Evolutionary conservation across 1,284 basidiomycete species (phyloP), one percentile per base, ranked within the genome.

Genomic region (Ustilago hordei): DNA sequence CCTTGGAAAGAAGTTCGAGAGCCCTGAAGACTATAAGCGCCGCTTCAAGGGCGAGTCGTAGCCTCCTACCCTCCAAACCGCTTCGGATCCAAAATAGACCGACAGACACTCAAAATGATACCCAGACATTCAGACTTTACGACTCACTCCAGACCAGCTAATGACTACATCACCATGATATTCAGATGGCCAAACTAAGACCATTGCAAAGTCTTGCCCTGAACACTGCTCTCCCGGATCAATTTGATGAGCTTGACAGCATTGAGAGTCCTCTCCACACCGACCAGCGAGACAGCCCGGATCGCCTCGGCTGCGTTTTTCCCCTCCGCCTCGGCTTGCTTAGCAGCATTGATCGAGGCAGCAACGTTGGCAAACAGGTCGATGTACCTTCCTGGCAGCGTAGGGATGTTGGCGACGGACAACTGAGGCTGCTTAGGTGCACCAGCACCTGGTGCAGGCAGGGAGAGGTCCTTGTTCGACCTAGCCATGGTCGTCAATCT

Each of bases 311-410:
- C 60, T 9, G 64, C 63, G 43, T 54, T 52, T 45, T 66, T 52
- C 17, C 72, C 73, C 36, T 64, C 55, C 13, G 53, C 50, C 17
- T 75, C 50, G 3, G 78, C 80, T 31, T 59, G 60, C 38, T 71
- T 48, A 0, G 60, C 81, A n/a, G 79, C 80, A 8, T 64, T 15
- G 43, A 85, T 84, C 7, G 78, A 54, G 13, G 78, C 69, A 11
- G 77, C 82, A 8, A 85, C 56, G 35, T 85, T 84, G n/a, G 53
- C 57, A 58, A 83, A 85, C 35, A 83, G 75, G 55, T 78, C 72
- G 31, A 81, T 70, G 55, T 85, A 85, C 50, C 79, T 64, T 32
- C 84, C 84, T 4, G 82, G 83, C 36, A 85, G 55, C 3, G 80
- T 85, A 3, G 83, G 83, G 36, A 85, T 83, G 50, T 77, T 73